A percentile compares a stretch with the other conserved stretches of the same genome.
Conservation (phyloP, 2,329 filamentous ascomycete genomes). For the Tetracladium maxilliforme region DNA sequence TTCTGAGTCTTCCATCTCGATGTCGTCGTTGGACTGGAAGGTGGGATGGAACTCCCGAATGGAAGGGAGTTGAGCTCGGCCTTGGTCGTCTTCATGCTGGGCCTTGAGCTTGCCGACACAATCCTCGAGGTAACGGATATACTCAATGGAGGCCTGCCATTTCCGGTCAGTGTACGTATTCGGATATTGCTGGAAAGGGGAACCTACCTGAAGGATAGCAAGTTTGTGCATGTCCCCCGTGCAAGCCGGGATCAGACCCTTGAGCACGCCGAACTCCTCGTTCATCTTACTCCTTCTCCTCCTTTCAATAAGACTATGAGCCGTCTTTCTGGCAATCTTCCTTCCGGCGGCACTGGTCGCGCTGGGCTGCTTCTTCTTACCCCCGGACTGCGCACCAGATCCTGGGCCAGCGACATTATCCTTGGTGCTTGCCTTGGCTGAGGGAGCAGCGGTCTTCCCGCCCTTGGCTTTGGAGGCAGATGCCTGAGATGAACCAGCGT, state of each 20-base stretch:
- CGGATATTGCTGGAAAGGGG: slow-evolving; percentile 1
- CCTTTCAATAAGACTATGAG: slow-evolving; percentile 88
- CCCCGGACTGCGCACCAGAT: slow-evolving; percentile 19
- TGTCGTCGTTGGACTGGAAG: slow-evolving; percentile 22
- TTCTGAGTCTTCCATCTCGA: slow-evolving; percentile 47
- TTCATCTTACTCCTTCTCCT: slow-evolving; percentile 94
- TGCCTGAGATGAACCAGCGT: slow-evolving; percentile 4
- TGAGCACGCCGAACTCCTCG: slow-evolving; percentile 86
- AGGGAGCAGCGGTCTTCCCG: slow-evolving; percentile 2
- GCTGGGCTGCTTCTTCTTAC: slow-evolving; percentile 70
- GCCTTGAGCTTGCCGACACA: slow-evolving; percentile 71
- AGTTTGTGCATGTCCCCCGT: slow-evolving; percentile 97
- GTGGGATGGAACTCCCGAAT: slow-evolving; percentile 8
- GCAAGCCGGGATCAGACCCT: slow-evolving; percentile 91
- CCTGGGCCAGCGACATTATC: slow-evolving; percentile 8
- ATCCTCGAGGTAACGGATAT: slow-evolving; percentile 84
- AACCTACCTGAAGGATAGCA: slow-evolving; percentile 72
- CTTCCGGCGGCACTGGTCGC: slow-evolving; percentile 73
- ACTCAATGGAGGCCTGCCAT: slow-evolving; percentile 79
- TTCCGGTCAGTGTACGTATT: slow-evolving; percentile 3
- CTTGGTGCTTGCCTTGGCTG: slow-evolving; percentile 6
- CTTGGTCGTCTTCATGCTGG: slow-evolving; percentile 17
- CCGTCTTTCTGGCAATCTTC: slow-evolving; percentile 91
- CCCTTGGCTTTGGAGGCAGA: slow-evolving; percentile 4
- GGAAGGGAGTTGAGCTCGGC: slow-evolving; percentile 5